Percentiles rank a stretch among this genome's conserved stretches.
Conservation (phyloP, 805 yeast species). For the Saccharomycopsis lassenensis region DNA sequence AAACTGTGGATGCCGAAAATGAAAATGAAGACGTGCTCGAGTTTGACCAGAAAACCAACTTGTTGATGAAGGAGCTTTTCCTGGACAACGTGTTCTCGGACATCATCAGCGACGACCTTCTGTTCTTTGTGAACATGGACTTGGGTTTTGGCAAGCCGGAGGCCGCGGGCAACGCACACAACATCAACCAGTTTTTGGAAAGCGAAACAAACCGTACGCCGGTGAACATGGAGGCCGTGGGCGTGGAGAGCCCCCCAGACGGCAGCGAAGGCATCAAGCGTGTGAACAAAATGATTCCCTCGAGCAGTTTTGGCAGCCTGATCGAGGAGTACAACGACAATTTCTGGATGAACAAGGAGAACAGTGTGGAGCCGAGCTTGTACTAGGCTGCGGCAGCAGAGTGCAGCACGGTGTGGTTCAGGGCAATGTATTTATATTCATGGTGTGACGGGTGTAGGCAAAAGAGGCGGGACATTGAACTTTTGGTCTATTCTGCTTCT, state of each 20-base stretch:
- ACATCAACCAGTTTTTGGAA: neutral
- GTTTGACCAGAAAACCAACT: conserved; percentile 3
- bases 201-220: neutral
- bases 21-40: neutral
- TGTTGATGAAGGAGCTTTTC: conserved; percentile 10
- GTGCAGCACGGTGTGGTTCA: too few relatives aligned
- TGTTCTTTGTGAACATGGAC: neutral
- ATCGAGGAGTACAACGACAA: too few relatives aligned
- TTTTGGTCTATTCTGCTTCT: too few relatives aligned
- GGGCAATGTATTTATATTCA: too few relatives aligned
- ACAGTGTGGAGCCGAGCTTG: too few relatives aligned
- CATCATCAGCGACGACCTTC: conserved; percentile 10
- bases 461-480: too few relatives aligned
- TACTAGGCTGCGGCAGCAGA: too few relatives aligned
- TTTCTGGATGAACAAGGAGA: too few relatives aligned
- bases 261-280: conserved; percentile 3
- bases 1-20: too few relatives aligned
- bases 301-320: too few relatives aligned
- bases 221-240: neutral
- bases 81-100: conserved; percentile 11
- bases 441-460: too few relatives aligned
- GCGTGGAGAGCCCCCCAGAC: neutral
- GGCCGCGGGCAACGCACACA: neutral
- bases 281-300: neutral
- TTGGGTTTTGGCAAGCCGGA: neutral